Evolutionary conservation across 2,329 filamentous ascomycete genomes (phyloP).

Genomic region (Orbilia javanica): DNA sequence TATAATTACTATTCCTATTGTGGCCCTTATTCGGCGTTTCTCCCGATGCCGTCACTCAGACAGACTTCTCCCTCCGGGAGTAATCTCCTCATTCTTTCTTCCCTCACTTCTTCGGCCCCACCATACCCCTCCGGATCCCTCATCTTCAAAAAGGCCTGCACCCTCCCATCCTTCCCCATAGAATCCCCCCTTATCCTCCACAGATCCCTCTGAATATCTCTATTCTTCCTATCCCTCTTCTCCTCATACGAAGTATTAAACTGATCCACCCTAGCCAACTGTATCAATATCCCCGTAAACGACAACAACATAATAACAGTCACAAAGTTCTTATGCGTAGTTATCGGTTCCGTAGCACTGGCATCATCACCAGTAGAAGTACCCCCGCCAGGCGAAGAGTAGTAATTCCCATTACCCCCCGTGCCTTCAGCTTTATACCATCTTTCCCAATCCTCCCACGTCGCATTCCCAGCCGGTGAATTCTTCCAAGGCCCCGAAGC

Average conservation of each 20-base stretch:
- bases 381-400: neutral
- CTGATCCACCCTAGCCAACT: slow-evolving; percentile 53
- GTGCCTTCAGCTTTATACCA: slow-evolving; percentile 74
- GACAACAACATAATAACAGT: slow-evolving; percentile 72
- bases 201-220: slow-evolving; percentile 75
- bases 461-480: slow-evolving; percentile 79
- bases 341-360: slow-evolving; percentile 66
- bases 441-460: slow-evolving; percentile 97
- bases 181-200: slow-evolving; percentile 71
- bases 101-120: slow-evolving; percentile 65
- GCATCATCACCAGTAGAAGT: slow-evolving; percentile 44
- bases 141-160: slow-evolving; percentile 81
- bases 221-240: slow-evolving; percentile 75
- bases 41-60: slow-evolving; percentile 65
- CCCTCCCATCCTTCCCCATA: slow-evolving; percentile 74
- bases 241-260: slow-evolving; percentile 65
- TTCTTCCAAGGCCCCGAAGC: slow-evolving; percentile 63
- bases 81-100: slow-evolving; percentile 67
- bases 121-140: slow-evolving; percentile 70
- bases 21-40: slow-evolving; percentile 7
- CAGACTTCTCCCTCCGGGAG: slow-evolving; percentile 68
- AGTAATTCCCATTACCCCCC: slow-evolving; percentile 20
- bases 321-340: slow-evolving; percentile 70
- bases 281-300: slow-evolving; percentile 55
- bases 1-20: neutral